phyloP scores from a whole-genome alignment of 352 stramenopile species.

The Phytophthora pluvialis region DNA sequence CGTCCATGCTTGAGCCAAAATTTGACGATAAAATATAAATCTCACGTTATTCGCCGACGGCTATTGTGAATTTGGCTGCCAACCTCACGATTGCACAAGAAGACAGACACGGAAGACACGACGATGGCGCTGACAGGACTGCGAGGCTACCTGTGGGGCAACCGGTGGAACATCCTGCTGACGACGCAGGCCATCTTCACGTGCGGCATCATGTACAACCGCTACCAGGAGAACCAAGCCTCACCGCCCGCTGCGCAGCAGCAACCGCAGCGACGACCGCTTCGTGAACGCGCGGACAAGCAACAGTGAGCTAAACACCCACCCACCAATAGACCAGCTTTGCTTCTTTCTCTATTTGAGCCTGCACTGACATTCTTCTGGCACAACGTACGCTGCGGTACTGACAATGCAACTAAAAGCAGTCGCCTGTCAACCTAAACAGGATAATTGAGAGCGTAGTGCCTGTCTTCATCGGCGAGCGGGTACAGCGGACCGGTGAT shows the following conservation, averaged over 20 bases:
- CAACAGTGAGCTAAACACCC: constrained; percentile 9
- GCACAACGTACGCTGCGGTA: too few species aligned
- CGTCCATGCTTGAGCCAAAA: constrained; percentile 50
- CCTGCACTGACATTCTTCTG: too few species aligned
- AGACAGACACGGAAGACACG: not conserved
- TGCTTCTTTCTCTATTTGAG: not conserved
- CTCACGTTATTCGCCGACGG: not conserved
- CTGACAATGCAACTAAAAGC: too few species aligned
- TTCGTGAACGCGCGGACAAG: constrained; percentile 19
- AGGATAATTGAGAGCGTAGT: constrained; percentile 1
- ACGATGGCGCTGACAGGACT: constrained; percentile 48
- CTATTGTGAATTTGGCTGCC: constrained; percentile 11
- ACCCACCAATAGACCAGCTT: constrained; percentile 10
- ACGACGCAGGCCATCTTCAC: constrained; percentile 77
- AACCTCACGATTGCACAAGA: constrained; percentile 8
- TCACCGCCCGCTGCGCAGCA: constrained; percentile 1
- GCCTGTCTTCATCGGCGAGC: constrained; percentile 11
- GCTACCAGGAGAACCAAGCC: constrained; percentile 45
- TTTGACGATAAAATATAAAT: constrained; percentile 4
- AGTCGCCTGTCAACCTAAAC: not conserved
- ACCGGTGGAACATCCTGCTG: constrained; percentile 83
- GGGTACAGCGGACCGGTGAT: constrained; percentile 1
- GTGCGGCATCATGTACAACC: constrained; percentile 64
- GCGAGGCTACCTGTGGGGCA: constrained; percentile 61
- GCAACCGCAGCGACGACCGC: constrained; percentile 7